phyloP scores from a whole-genome alignment of 2,329 filamentous ascomycete genomes.

The Verticillium nonalfalfae region DNA sequence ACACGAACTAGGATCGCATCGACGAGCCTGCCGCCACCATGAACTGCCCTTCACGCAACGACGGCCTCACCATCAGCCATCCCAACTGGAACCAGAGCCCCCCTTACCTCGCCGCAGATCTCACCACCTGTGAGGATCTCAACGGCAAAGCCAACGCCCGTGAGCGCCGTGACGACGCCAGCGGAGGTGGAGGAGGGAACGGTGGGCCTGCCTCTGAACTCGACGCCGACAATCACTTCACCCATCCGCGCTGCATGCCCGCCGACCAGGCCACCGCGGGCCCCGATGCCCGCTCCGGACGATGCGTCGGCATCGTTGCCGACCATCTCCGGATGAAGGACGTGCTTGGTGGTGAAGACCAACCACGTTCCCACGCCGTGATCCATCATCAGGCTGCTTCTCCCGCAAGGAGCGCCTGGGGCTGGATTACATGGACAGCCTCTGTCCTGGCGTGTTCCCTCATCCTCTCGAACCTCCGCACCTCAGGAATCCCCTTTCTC shows the following conservation, averaged over 20 bases:
- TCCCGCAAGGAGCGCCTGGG: conserved; percentile 23
- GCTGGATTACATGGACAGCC: conserved; percentile 33
- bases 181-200: conserved; percentile 20
- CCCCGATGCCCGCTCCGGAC: conserved; percentile 2
- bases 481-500: conserved; percentile 3
- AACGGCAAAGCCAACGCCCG: conserved; percentile 48
- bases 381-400: conserved; percentile 18
- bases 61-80: conserved; percentile 39
- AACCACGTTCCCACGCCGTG: conserved; percentile 22
- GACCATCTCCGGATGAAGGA: conserved; percentile 10
- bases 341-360: conserved; percentile 33
- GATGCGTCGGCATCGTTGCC: neutral
- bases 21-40: conserved; percentile 22
- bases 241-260: conserved; percentile 7
- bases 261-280: conserved; percentile 1
- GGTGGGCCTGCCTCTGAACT: neutral
- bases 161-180: conserved; percentile 29
- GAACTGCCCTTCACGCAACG: conserved; percentile 50
- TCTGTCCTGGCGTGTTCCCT: conserved; percentile 32
- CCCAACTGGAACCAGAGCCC: conserved; percentile 49
- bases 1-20: neutral
- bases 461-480: conserved; percentile 16
- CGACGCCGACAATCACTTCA: conserved; percentile 7
- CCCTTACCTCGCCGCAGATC: conserved; percentile 36
- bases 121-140: conserved; percentile 48